Conservation (phyloP, 108 stramenopile species). For the Fragilaria crotonensis region DNA sequence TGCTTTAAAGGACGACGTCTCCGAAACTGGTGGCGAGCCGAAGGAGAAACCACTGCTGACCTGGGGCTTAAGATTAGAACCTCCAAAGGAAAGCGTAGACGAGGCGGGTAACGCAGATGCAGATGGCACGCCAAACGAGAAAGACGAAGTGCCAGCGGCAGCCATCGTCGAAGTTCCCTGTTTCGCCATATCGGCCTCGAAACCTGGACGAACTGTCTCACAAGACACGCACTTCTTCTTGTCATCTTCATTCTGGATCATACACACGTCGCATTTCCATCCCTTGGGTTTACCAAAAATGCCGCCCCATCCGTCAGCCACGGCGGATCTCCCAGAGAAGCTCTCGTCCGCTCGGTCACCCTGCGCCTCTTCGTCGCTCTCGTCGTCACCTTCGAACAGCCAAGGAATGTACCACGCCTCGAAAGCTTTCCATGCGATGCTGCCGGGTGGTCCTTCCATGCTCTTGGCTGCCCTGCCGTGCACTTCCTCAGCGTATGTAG, state of each 20-base stretch:
- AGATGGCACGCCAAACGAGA: too few relatives aligned
- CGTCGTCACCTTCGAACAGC: constrained; percentile 80
- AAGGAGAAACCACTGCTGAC: neutral
- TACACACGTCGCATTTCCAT: constrained; percentile 84
- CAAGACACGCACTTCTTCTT: constrained; percentile 59
- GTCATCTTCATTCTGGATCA: constrained; percentile 51
- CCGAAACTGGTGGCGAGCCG: neutral
- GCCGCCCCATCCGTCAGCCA: constrained; percentile 38
- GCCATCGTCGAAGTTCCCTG: neutral
- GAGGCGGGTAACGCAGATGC: too few relatives aligned
- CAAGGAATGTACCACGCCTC: constrained; percentile 79
- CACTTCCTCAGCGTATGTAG: constrained; percentile 5
- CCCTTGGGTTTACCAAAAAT: constrained; percentile 45
- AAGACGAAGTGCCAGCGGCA: too few relatives aligned
- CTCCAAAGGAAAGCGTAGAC: too few relatives aligned
- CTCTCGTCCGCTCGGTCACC: constrained; percentile 1
- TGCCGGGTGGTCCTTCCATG: constrained; percentile 11
- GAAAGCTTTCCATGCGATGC: constrained; percentile 45
- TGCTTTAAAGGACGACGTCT: neutral
- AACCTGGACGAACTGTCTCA: constrained; percentile 69
- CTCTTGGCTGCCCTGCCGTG: too few relatives aligned
- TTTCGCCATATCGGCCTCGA: constrained; percentile 17
- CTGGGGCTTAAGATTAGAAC: too few relatives aligned
- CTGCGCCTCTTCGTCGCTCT: constrained; percentile 31
- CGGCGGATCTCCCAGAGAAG: neutral